Evolutionary conservation across 2,329 filamentous ascomycete species (phyloP).

Genomic region (Talaromyces sp.): DNA sequence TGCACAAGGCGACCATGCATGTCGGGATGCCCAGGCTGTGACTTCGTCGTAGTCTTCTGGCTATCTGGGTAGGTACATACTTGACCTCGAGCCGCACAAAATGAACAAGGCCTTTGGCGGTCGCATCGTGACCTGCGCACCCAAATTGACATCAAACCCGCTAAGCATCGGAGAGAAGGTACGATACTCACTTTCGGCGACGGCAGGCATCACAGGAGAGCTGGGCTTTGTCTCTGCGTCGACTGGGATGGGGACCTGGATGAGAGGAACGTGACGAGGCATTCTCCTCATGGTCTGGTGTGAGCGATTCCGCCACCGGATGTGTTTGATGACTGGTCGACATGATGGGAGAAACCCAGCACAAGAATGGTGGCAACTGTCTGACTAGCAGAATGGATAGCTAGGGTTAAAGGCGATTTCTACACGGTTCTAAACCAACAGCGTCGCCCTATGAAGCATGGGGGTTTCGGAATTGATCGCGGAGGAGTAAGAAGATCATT

Average conservation of each 20-base stretch:
- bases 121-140: conserved; percentile 24
- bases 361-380: no score
- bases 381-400: no score
- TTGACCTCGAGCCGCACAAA: conserved; percentile 25
- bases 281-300: not conserved
- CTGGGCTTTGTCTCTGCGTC: conserved; percentile 28
- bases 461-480: no score
- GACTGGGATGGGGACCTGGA: conserved; percentile 4
- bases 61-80: conserved; percentile 29
- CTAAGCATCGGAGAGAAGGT: conserved; percentile 17
- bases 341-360: not conserved
- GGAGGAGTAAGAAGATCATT: no score
- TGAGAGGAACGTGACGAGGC: not conserved
- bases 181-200: conserved; percentile 26
- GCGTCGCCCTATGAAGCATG: no score
- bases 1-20: conserved; percentile 56
- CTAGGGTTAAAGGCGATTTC: no score
- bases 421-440: no score
- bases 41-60: conserved; percentile 20
- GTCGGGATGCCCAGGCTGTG: conserved; percentile 36
- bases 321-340: not conserved
- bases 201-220: conserved; percentile 26
- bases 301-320: not conserved
- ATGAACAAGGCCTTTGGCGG: conserved; percentile 26
- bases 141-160: conserved; percentile 18